Base-by-base conservation (phyloP, 176 grass and related monocot genomes). In the Lolium perenne region DNA sequence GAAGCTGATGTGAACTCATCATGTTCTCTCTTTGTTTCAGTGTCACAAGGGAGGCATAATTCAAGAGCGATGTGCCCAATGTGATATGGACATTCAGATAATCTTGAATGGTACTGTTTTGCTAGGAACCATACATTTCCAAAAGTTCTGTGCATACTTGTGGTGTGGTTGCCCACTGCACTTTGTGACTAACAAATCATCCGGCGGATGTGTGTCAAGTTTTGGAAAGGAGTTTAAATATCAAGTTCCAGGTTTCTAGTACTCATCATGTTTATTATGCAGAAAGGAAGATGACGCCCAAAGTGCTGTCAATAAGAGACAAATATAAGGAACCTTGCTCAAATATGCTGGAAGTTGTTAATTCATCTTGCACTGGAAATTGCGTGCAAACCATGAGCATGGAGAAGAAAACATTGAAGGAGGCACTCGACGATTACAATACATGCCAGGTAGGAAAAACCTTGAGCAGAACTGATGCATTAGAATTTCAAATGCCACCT, bases 361-460 rank as follows among this genome's bases (percentile, higher is more conserved):
- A 47, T 84, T 40, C 74, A 65, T 86, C 50, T 21, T 49, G 20
- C 51, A 86, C 88, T 82, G 83, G 69, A 75, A 21, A 85, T 68
- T 69, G 87, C 61, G 18, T 43, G 14, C 80, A 63, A 70, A 15
- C 26, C 38, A 63, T 85, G 71, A 85, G 73, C 15, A 68, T 77
- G 9, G 83, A 85, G 68, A 82, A 82, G 78, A 94, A 85, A 78
- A 89, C 63, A 83, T 71, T 94, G 63, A 83, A 74, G 18, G 87
- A 91, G 54, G 90, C 78, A 49, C 47, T 85, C 57, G 72, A 87
- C 18, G 77, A 67, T 10, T 74, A 54, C 35, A 86, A 49, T 76
- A 74, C 63, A 79, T 86, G 78, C 74, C 72, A 94, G 82, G 92
- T 56, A 92, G 71, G 74, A 22, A 21, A 86, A 79, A 17, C 38